These are phyloP conservation scores for Mesembryanthemum crystallinum DNA, from an alignment of 148 eudicot genomes.

Conservation along the genomic window DNA sequence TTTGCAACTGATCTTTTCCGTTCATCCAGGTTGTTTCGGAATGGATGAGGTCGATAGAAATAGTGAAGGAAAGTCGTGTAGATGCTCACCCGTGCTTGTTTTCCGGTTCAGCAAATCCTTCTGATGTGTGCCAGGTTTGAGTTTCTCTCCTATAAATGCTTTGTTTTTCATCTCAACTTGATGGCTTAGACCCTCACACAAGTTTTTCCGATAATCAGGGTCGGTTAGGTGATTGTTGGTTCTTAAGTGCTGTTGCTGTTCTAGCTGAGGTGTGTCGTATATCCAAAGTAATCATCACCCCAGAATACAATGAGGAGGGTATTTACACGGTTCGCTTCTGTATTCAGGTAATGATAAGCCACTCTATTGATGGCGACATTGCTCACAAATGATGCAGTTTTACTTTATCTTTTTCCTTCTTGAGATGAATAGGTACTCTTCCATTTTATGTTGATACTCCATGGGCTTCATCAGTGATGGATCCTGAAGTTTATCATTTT, in stretches of 20 bases:
- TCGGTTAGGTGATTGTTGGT: conserved; percentile 98
- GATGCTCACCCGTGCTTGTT: conserved; percentile 80
- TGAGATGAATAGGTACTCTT: not conserved
- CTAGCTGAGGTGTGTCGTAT: conserved; percentile 89
- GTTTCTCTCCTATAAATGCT: not conserved
- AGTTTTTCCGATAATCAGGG: conserved; percentile 51
- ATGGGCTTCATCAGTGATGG: too few relatives aligned
- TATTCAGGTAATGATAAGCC: conserved; percentile 66
- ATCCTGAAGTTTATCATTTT: too few relatives aligned
- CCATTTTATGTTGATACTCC: too few relatives aligned
- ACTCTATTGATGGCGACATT: not conserved
- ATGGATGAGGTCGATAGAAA: conserved; percentile 87
- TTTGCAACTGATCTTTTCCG: conserved; percentile 12
- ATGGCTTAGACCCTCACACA: conserved; percentile 11
- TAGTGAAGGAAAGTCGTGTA: conserved; percentile 63
- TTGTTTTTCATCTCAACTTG: conserved; percentile 3
- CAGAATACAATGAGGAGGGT: conserved; percentile 90
- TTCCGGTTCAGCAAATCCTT: conserved; percentile 86
- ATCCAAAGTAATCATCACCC: conserved; percentile 95
- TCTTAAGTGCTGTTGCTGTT: conserved; percentile 99
- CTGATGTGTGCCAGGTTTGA: conserved; percentile 99
- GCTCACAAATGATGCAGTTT: not conserved
- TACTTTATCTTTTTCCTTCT: not conserved
- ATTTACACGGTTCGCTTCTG: conserved; percentile 97
- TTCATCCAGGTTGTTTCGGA: conserved; percentile 74